A percentile compares a stretch with the other conserved stretches of the same genome.
phyloP scores from a whole-genome alignment of 352 stramenopile genomes.

The Phytophthora palmivora region DNA sequence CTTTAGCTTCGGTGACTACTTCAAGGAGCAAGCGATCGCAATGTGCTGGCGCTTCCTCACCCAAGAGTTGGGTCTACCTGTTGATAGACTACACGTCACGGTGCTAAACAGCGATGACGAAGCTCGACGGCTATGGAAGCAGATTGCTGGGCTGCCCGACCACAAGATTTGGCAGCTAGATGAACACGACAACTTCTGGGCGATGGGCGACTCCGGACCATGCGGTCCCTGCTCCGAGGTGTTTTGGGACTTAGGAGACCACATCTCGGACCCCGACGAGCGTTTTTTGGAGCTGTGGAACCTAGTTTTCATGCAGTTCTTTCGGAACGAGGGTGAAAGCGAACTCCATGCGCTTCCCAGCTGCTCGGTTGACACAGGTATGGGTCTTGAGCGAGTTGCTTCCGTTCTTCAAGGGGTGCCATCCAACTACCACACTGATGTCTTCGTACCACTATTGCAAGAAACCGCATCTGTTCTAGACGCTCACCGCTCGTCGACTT shows the following conservation, averaged over 20 bases:
- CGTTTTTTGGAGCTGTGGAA: constrained; percentile 97
- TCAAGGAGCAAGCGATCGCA: constrained; percentile 96
- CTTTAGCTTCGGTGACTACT: constrained; percentile 98
- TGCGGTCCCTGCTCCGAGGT: constrained; percentile 96
- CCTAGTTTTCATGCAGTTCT: constrained; percentile 98
- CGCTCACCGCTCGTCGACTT: constrained; percentile 11
- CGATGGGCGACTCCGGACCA: constrained; percentile 94
- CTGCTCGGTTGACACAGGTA: constrained; percentile 97
- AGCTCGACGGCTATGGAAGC: constrained; percentile 62
- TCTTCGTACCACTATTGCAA: constrained; percentile 93
- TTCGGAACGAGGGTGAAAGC: constrained; percentile 84
- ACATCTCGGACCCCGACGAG: constrained; percentile 84
- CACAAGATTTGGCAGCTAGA: constrained; percentile 68
- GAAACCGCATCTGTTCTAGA: constrained; percentile 59
- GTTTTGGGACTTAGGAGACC: constrained; percentile 92
- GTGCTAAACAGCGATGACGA: constrained; percentile 73
- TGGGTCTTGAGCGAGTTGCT: constrained; percentile 96
- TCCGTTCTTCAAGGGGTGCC: constrained; percentile 95
- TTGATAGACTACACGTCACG: constrained; percentile 70
- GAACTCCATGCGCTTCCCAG: constrained; percentile 85
- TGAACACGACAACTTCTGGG: constrained; percentile 97
- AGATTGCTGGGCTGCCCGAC: constrained; percentile 60
- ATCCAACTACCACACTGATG: constrained; percentile 98
- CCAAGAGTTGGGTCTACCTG: constrained; percentile 77
- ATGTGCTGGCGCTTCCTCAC: constrained; percentile 96